Evolutionary conservation across 345 rosid species (phyloP), one percentile per base, ranked within the genome.

Genomic region (Draba incana): DNA sequence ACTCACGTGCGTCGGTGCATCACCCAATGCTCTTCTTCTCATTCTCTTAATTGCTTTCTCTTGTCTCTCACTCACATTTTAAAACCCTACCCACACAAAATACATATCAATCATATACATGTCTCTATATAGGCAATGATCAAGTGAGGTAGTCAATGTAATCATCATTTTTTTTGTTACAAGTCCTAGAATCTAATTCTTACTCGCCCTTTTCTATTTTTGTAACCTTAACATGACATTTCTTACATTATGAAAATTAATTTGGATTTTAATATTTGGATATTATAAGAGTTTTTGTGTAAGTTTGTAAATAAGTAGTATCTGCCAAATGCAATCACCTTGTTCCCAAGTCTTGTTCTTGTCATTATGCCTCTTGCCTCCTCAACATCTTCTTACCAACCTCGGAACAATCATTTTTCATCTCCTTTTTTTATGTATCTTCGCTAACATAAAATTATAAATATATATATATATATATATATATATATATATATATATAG

Each of bases 1-100:
- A 64, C 43, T 84, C 92, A 84, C 87, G 83, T 85, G 89, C 81
- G 70, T 81, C 77, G 61, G 81, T 81, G 80, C 72, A 43, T 59
- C 71, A 69, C 71, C 80, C 94, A 79, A 79, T 79, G 79, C 74
- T 80, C 81, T 71, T 80, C 78, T 64, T 78, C 70, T 48, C 66
- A 33, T 70, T 71, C 52, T 15, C 79, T 58, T 58, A 69, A 79
- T 39, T 64, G 64, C 30, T 64, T 45, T 41, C 25, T 45, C 39
- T 39, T 43, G 31, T 27, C 64, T 35, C 57, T 6, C 49, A 3
- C 58, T 8, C 50, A 62, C 54, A 25, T 15, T 13, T 20, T 20
- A 44, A 70, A 70, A 53, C 46, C 68, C 20, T 44, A 24, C 57
- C 10, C 69, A 45, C 42, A 35, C 42, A 8, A 13, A 13, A 1